Percentiles rank a stretch among this genome's conserved stretches.
phyloP scores from a whole-genome alignment of 2,329 filamentous ascomycete species.

The Myriangium duriaei region DNA sequence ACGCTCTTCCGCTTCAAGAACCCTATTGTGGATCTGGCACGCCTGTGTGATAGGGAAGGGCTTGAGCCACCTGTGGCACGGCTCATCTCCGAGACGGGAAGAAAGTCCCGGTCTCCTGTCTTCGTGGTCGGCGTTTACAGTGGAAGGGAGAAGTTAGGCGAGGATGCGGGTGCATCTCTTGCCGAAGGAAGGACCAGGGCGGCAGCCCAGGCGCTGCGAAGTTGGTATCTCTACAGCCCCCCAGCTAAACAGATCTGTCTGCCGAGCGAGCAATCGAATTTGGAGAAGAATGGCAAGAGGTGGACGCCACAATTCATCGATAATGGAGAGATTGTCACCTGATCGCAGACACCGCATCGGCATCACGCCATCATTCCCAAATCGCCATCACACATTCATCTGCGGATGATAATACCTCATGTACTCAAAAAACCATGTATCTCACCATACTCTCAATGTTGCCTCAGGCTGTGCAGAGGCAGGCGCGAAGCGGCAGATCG shows the following conservation, averaged over 20 bases:
- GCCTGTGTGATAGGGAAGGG: conserved; percentile 75
- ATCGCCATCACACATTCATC: no score
- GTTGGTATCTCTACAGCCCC: conserved; percentile 94
- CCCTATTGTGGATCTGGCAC: conserved; percentile 70
- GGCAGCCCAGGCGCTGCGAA: conserved; percentile 73
- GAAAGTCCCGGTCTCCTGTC: conserved; percentile 71
- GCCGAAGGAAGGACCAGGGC: conserved; percentile 67
- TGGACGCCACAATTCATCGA: conserved; percentile 47
- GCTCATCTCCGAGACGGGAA: conserved; percentile 81
- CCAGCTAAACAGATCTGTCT: conserved; percentile 37
- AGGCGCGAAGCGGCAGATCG: no score
- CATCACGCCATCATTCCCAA: no score
- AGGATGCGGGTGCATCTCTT: conserved; percentile 70
- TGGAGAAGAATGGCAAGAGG: conserved; percentile 21
- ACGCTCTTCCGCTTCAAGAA: conserved; percentile 72
- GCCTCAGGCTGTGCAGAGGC: no score
- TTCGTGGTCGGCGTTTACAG: conserved; percentile 92
- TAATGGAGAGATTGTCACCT: conserved; percentile 42
- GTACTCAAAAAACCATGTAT: no score
- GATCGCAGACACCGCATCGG: no score
- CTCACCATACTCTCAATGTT: no score
- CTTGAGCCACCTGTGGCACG: conserved; percentile 81
- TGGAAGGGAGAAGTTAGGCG: conserved; percentile 79
- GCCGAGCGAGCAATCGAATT: conserved; percentile 33
- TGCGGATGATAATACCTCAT: no score